phyloP scores from a whole-genome alignment of 495 filamentous ascomycete genomes.

The Penicillium riverlandense region DNA sequence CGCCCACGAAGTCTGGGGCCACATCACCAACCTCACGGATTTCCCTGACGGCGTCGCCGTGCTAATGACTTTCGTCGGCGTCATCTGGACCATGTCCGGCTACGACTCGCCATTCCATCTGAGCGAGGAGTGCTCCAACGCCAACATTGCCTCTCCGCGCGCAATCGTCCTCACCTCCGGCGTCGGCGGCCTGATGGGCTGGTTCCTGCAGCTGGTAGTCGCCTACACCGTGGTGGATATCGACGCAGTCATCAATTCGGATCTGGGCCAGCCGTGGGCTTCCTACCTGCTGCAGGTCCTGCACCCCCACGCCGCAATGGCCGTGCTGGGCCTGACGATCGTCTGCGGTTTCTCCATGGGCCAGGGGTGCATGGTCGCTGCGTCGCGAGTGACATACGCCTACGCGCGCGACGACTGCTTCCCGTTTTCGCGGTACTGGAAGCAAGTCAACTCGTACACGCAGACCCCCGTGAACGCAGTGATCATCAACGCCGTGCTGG shows the following conservation, averaged over 20 bases:
- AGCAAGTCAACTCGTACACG: constrained; percentile 58
- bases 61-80: constrained; percentile 66
- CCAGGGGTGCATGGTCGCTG: constrained; percentile 77
- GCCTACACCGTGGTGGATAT: constrained; percentile 76
- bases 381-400: constrained; percentile 70
- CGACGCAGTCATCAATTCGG: constrained; percentile 48
- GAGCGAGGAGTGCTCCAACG: constrained; percentile 72
- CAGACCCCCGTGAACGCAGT: constrained; percentile 74
- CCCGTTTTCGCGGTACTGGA: constrained; percentile 56
- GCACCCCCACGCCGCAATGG: constrained; percentile 57
- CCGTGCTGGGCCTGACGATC: constrained; percentile 63
- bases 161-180: constrained; percentile 70
- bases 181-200: constrained; percentile 63
- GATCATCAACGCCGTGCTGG: constrained; percentile 61
- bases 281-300: constrained; percentile 67
- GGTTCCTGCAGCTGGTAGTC: constrained; percentile 70
- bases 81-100: constrained; percentile 61
- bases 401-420: constrained; percentile 78
- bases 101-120: constrained; percentile 74
- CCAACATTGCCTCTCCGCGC: constrained; percentile 64
- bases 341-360: constrained; percentile 76
- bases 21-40: constrained; percentile 61
- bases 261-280: constrained; percentile 70
- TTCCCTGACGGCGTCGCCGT: constrained; percentile 66
- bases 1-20: constrained; percentile 59